These are phyloP conservation scores for Pilasporangium apinafurcum DNA, from an alignment of 352 stramenopile species.

Conservation along the genomic window DNA sequence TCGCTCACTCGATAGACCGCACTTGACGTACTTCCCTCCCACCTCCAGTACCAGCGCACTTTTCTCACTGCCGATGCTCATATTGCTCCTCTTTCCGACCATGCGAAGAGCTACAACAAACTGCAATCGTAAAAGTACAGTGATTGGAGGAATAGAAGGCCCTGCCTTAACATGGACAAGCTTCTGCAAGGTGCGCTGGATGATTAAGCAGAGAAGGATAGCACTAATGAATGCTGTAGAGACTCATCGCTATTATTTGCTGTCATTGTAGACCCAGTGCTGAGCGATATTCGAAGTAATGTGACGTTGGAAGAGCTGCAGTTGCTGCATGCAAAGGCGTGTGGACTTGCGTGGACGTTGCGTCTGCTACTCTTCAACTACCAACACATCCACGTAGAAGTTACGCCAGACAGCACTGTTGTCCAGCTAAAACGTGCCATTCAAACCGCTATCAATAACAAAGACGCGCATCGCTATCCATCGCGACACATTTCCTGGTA, in stretches of 20 bases:
- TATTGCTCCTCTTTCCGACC: background rate
- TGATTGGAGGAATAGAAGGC: background rate
- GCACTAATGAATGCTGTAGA: background rate
- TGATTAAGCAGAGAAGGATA: too few species aligned
- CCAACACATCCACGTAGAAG: conserved; percentile 2
- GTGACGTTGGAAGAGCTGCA: conserved; percentile 7
- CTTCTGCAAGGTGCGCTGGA: conserved; percentile 5
- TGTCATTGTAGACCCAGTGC: conserved; percentile 6
- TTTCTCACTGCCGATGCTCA: conserved; percentile 30
- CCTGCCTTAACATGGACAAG: conserved; percentile 3
- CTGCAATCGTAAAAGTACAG: background rate
- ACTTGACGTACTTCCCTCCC: conserved; percentile 57
- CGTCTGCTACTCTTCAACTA: conserved; percentile 7
- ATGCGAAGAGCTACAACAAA: background rate
- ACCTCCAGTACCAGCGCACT: conserved; percentile 76
- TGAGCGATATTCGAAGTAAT: conserved; percentile 5
- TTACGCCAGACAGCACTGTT: conserved; percentile 4
- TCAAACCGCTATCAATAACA: background rate
- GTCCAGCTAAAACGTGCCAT: conserved; percentile 3
- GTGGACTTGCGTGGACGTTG: conserved; percentile 9
- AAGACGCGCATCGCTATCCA: background rate
- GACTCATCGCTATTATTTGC: background rate
- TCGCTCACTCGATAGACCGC: conserved; percentile 69
- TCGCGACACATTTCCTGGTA: conserved; percentile 10
- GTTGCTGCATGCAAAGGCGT: conserved; percentile 3